Conservation (phyloP, 2,329 filamentous ascomycete genomes). For the Fusarium sp. region DNA sequence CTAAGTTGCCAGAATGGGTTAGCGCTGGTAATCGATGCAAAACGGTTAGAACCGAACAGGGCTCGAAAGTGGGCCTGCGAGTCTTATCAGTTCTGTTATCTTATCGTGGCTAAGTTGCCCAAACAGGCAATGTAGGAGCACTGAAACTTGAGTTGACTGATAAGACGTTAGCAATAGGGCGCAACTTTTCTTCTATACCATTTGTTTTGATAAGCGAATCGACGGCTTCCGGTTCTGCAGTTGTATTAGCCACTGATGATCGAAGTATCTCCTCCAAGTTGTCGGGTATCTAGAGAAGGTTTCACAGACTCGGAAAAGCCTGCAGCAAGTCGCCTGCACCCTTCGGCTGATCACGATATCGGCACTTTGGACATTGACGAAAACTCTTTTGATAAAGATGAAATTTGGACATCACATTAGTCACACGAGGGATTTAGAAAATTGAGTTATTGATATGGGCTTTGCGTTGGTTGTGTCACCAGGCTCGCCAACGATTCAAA, state of each 20-base stretch:
- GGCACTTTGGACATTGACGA: neutral
- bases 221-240: neutral
- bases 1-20: slow-evolving; percentile 35
- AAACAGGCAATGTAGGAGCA: slow-evolving; percentile 18
- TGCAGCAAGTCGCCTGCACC: neutral
- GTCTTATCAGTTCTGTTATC: neutral
- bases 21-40: slow-evolving; percentile 18
- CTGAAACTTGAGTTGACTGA: slow-evolving; percentile 5
- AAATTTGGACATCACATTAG: neutral
- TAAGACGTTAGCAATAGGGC: neutral
- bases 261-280: neutral
- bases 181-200: neutral
- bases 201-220: neutral
- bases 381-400: neutral
- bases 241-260: neutral
- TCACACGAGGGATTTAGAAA: neutral
- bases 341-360: neutral
- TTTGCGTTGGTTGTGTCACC: neutral
- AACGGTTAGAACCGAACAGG: slow-evolving; percentile 6
- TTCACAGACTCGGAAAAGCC: neutral
- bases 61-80: neutral
- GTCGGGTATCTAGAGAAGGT: neutral
- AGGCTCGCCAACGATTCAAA: neutral
- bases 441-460: neutral
- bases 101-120: slow-evolving; percentile 45